These are phyloP conservation scores for Glycine soja DNA, from an alignment of 306 rosid genomes.

Conservation along the genomic window DNA sequence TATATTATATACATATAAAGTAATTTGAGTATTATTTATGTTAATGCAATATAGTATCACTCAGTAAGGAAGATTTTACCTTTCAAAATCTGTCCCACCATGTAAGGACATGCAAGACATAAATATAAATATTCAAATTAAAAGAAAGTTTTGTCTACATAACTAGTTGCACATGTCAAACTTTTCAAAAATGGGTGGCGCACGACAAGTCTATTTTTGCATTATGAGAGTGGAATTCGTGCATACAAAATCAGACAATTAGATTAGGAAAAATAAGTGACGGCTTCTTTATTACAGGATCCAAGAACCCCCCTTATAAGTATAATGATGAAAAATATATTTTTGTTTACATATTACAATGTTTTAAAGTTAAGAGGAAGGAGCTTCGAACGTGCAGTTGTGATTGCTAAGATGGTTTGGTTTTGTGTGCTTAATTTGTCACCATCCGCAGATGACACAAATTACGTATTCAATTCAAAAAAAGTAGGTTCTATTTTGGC, in stretches of 20 bases:
- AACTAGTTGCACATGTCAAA: background rate
- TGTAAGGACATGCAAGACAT: conserved; percentile 1
- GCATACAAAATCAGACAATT: background rate
- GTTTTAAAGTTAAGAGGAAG: conserved; percentile 46
- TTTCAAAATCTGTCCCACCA: background rate
- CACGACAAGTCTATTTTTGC: conserved; percentile 8
- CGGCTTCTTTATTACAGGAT: conserved; percentile 29
- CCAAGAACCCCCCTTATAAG: conserved; percentile 22
- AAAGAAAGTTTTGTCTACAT: background rate
- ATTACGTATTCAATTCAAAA: conserved; percentile 36
- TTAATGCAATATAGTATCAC: no score
- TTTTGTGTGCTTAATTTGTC: conserved; percentile 31
- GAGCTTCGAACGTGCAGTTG: conserved; percentile 42
- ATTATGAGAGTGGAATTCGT: conserved; percentile 19
- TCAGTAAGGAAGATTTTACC: background rate
- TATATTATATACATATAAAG: background rate
- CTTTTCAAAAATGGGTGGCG: conserved; percentile 35
- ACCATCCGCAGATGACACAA: conserved; percentile 7
- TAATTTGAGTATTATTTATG: background rate
- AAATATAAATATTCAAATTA: background rate
- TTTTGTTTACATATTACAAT: background rate
- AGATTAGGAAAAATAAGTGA: conserved; percentile 23
- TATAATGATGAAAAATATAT: conserved; percentile 17
- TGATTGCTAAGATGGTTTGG: conserved; percentile 20
- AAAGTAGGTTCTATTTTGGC: conserved; percentile 48